Base-by-base conservation (phyloP, 352 stramenopile species). In the Bremia lactucae region DNA sequence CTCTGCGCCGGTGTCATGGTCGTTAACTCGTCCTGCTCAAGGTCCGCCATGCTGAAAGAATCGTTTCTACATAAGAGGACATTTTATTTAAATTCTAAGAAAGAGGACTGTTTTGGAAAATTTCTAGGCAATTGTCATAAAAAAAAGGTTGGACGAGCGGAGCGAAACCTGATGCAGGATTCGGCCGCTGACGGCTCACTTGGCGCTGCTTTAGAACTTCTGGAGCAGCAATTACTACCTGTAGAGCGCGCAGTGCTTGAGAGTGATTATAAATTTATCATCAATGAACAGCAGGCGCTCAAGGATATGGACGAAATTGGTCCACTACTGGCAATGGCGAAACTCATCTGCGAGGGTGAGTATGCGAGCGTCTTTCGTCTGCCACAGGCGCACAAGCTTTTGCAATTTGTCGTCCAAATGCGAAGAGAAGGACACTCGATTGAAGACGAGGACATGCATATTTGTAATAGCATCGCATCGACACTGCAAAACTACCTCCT, bases 1-100 rank as follows among this genome's bases (percentile, higher is more conserved):
- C 52, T 65, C 51, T 90, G 72, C 44, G 72, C 75, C 15, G 74
- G 71, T 46, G 74, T 87, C 74, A 87, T 84, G 18, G 61, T 55
- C 47, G 65, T 62, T 36, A 79, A 37, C 16, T 61, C 42, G 47
- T 80, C 72, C 10, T 72, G 54, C 36, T 73, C 61, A 37, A 24
- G 42, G 54, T 62, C 46, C 42, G 49, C 31, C 45, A 59, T 67
- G 19, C 11, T n/a, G n/a, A n/a, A n/a, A n/a, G n/a, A n/a, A n/a
- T n/a, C n/a, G n/a, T n/a, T n/a, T n/a, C n/a, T n/a, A n/a, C n/a
- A n/a, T n/a, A n/a, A n/a, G n/a, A n/a, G n/a, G n/a, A n/a, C n/a
- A n/a, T n/a, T n/a, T n/a, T n/a, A n/a, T n/a, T n/a, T n/a, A n/a
- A n/a, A n/a, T n/a, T 13, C n/a, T 13, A 35, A 35, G 15, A 35